Evolutionary conservation across 768 basidiomycete genomes (phyloP).

Genomic region (Lyophyllum shimeji): DNA sequence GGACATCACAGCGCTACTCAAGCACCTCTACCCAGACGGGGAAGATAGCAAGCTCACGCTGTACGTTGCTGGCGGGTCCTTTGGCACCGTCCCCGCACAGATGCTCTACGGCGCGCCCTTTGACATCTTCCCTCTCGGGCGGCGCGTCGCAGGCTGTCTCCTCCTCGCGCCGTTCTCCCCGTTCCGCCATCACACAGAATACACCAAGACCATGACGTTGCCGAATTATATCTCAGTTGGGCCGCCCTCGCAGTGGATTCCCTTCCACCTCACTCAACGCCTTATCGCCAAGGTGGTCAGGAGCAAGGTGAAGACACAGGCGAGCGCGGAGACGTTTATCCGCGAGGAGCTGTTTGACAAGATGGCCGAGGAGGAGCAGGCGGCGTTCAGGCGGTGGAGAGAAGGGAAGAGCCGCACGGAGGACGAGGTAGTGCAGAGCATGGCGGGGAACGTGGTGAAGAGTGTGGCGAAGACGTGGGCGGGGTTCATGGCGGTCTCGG

Average conservation of each 20-base stretch:
- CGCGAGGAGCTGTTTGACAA: constrained; percentile 27
- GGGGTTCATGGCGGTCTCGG: constrained; percentile 34
- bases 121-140: constrained; percentile 40
- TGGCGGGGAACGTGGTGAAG: constrained; percentile 33
- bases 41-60: constrained; percentile 29
- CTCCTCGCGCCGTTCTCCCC: constrained; percentile 38
- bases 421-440: constrained; percentile 32
- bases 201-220: constrained; percentile 36
- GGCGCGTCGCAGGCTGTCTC: constrained; percentile 34
- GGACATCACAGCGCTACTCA: constrained; percentile 38
- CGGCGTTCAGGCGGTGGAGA: constrained; percentile 37
- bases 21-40: constrained; percentile 39
- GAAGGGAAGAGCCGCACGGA: constrained; percentile 30
- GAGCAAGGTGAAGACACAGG: constrained; percentile 30
- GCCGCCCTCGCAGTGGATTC: constrained; percentile 29
- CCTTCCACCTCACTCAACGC: constrained; percentile 26
- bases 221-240: constrained; percentile 36
- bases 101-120: constrained; percentile 47
- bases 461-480: constrained; percentile 43
- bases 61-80: constrained; percentile 44
- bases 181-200: constrained; percentile 31
- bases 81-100: constrained; percentile 43
- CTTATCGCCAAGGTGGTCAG: constrained; percentile 25
- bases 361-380: constrained; percentile 29
- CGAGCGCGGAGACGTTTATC: constrained; percentile 35